Conservation (phyloP, 108 stramenopile genomes). For the Cyclostephanos tholiformis region DNA sequence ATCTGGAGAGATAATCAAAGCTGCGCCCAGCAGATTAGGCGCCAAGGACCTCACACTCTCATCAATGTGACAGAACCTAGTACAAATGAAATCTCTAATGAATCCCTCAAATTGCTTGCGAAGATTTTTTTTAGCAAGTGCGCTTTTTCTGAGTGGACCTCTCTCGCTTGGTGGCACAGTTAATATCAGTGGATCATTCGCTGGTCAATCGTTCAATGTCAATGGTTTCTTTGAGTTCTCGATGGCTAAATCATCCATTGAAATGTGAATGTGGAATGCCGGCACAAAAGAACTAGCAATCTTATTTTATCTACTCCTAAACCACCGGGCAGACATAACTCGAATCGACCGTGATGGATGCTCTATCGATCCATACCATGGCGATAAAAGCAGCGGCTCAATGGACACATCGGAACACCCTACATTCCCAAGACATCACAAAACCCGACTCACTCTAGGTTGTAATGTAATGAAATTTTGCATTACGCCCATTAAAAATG, state of each 20-base stretch:
- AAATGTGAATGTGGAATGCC: conserved; percentile 70
- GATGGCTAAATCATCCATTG: conserved; percentile 69
- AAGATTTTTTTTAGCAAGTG: conserved; percentile 31
- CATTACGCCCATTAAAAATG: too few relatives aligned
- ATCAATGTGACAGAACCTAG: conserved; percentile 39
- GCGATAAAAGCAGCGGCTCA: neutral
- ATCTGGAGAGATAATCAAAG: conserved; percentile 28
- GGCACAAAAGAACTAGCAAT: conserved; percentile 71
- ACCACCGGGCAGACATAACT: conserved; percentile 42
- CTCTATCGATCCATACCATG: conserved; percentile 23
- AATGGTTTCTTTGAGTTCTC: conserved; percentile 73
- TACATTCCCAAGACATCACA: too few relatives aligned
- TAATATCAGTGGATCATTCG: neutral
- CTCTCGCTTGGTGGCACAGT: neutral
- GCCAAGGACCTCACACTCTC: conserved; percentile 36
- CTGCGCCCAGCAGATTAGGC: conserved; percentile 41
- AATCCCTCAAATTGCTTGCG: conserved; percentile 25
- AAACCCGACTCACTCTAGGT: too few relatives aligned
- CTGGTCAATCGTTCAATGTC: conserved; percentile 35
- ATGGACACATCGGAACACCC: conserved; percentile 18
- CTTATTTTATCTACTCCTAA: conserved; percentile 58
- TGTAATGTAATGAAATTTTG: too few relatives aligned
- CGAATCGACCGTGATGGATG: conserved; percentile 74
- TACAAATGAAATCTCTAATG: conserved; percentile 36
- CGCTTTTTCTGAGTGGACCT: neutral